Base-by-base conservation (phyloP, 169 alveolate species). In the Babesia caballi region DNA sequence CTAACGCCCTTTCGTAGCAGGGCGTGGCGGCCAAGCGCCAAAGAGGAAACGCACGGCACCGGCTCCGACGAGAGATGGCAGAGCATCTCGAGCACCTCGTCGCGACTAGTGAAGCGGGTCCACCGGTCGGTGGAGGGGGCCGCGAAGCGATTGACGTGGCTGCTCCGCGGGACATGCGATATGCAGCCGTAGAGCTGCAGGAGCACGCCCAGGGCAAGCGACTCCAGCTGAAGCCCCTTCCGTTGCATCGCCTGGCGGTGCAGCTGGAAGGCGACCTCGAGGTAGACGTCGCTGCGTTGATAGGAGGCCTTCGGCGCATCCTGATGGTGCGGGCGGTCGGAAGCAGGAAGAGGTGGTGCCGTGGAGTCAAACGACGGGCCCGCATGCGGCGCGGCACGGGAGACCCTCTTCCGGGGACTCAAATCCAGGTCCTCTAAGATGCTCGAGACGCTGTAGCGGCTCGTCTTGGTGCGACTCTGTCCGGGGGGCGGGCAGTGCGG, bases 41-140 rank as follows among this genome's bases (percentile, higher is more conserved):
- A 25, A 1, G 60, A 19, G 28, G 47, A 60, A 8, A 63, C 21
- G 73, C 73, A 63, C 23, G 73, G 25, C n/a, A 9, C 49, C 5
- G 73, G 73, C 60, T 63, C 73, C 9, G 73, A 44, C 17, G 73
- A 63, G 23, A 49, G 50, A 28, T 63, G 73, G 38, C 73, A 63
- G 21, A 63, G 19, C 73, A 63, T 63, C 32, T 63, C 73, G 2
- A 63, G 61, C 11, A 63, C 73, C 40, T 25, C 58, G 11, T 46
- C 50, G 32, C 47, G 27, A 14, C 60, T 46, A 9, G 73, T 63
- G 1, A 63, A 63, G 0, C 28, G 49, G 17, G 23, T 19, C 73
- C 73, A 63, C 14, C 46, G n/a, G 12, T 46, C 28, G 7, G 2
- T 25, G 17, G 50, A 11, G 5, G 49, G 19, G 15, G 36, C 1